Base-by-base conservation (phyloP, 768 basidiomycete species). In the Tylopilus sp. region DNA sequence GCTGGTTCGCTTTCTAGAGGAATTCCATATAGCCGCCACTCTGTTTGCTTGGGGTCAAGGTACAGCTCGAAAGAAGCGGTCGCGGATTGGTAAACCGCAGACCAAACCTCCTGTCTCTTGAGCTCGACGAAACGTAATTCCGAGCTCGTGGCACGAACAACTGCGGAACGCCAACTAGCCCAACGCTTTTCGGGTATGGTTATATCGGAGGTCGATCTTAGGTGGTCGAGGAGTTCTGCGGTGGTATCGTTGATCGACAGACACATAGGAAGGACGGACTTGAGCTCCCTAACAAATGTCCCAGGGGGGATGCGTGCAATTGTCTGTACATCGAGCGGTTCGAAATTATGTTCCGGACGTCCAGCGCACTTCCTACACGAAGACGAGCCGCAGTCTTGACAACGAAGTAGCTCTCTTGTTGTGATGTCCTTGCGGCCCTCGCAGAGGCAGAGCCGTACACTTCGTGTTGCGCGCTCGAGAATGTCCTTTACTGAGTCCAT, bases 91-190 rank as follows among this genome's bases (percentile, higher is more conserved):
- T 89, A 97, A 19, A 85, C 73, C 1, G 81, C 90, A 22, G 81
- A 83, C 95, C 95, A 98, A 29, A 86, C 82, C 55, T 89, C 86
- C 67, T 95, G 92, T 28, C 95, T 86, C 68, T 89, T 92, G 36
- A 89, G 78, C 58, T 89, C 87, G 16, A 86, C 82, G 66, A 95
- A 98, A 36, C 87, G 85, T 45, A 96, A 78, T 58, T 91, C 86
- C 17, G 76, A 75, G n/a, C 64, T 52, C 1, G 77, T 73, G 7
- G 84, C 86, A 16, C 79, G 77, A 17, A 85, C 54, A 8, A 88
- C 85, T 9, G 90, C 87, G 17, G 73, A 72, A 42, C 73, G 74
- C 92, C 93, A 96, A 26, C 73, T 69, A 11, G 63, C 62, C 92
- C 91, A 94, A 22, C 79, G 78, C 12, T 74, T 76, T 19, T 78